Evolutionary conservation across 148 eudicot species (phyloP), one percentile per base, ranked within the genome.

Genomic region (Selenicereus undatus): DNA sequence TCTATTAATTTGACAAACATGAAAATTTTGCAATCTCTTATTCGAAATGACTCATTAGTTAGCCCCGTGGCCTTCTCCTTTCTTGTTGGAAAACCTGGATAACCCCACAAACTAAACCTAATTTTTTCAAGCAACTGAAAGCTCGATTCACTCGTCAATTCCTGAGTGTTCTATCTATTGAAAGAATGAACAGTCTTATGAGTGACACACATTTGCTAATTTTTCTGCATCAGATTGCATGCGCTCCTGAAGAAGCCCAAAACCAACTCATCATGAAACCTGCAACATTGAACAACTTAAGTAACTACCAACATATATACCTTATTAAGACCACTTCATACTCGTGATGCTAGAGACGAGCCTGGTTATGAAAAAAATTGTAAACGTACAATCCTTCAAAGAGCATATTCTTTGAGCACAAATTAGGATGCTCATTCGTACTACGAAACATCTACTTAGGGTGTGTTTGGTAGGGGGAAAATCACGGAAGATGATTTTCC

Each of bases 161-260:
- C 60, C 32, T 81, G 79, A 0, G 85, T 81, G 32, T 83, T 65
- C 90, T 89, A 88, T 39, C 6, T 48, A 71, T 51, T 26, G 27
- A 79, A 85, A 1, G 86, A 89, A 14, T 68, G 11, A 6, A 86
- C 43, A 1, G 90, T 88, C 83, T 88, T 86, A 71, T 88, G 90
- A 0, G 89, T 88, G 5, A 85, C 52, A 22, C 86, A 89, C 22
- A 86, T 74, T 71, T 88, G 74, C 18, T 87, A 86, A 0, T 48
- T n/a, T 11, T 36, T 8, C 2, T 62, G 24, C 64, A 88, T 8
- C 80, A 86, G 39, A 64, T 76, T 60, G 52, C 36, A 9, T 8
- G 90, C 87, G 54, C 62, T 81, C 60, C 74, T 74, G 0, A 85
- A 77, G 29, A 88, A 88, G 0, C 83, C 89, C 12, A 20, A n/a